Base-by-base conservation (phyloP, 169 alveolate genomes). In the Plasmodium billcollinsi region DNA sequence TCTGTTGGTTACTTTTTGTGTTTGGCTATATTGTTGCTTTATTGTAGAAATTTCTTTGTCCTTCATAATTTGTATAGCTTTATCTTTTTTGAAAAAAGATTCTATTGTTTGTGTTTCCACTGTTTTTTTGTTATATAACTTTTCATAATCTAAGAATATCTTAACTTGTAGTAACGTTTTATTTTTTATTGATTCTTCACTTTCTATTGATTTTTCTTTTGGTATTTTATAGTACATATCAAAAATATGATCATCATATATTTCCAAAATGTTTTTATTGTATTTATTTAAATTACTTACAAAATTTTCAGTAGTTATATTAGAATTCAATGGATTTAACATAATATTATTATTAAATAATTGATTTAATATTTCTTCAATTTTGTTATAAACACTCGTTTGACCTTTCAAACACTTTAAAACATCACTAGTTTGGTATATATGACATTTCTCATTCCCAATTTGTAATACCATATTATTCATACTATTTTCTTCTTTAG, bases 31-130 rank as follows among this genome's bases (percentile, higher is more conserved):
- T 26, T 69, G 90, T n/a, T 80, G 74, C 49, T 85, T 15, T 80
- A 49, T 69, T 33, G 90, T 80, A 33, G 47, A 69, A 12, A 70
- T 66, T 26, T 62, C 90, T 69, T 54, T 20, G 67, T 80, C 90
- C 65, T 80, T 80, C 59, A 73, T 47, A 12, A 80, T 80, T 67
- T 80, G 90, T 69, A 69, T 80, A 9, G 62, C 24, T 26, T 50
- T 80, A 54, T 80, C 90, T 9, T 80, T 80, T 80, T 59, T 80
- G 59, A 69, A 80, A 18, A 80, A 58, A 12, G 90, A 80, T 56
- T 69, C 20, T 18, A 58, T 78, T 80, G 90, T 80, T 80, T 80
- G 90, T 15, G 90, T 80, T 72, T 80, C 90, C 29, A 80, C 90
- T 7, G 90, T 80, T 80, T 47, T 80, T 80, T 80, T 80, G 9